A percentile compares a stretch with the other conserved stretches of the same genome.
phyloP scores from a whole-genome alignment of 108 stramenopile genomes.

The Discostella stelligeroides region DNA sequence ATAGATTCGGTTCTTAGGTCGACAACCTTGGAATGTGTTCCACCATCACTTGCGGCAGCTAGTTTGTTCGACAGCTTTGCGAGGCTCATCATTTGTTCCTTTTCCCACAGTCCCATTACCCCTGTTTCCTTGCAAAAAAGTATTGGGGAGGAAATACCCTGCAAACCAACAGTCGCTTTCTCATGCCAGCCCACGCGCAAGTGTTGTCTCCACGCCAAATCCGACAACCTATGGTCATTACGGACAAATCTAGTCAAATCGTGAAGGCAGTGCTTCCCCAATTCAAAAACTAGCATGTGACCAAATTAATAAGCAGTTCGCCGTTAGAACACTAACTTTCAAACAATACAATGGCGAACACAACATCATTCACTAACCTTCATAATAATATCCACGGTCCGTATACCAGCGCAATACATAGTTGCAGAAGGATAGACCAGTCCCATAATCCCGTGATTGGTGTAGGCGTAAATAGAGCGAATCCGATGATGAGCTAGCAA shows the following conservation, averaged over 20 bases:
- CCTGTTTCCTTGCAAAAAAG: background rate
- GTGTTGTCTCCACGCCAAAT: slow-evolving; percentile 40
- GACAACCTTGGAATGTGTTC: background rate
- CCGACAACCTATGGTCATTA: slow-evolving; percentile 23
- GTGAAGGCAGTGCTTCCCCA: slow-evolving; percentile 42
- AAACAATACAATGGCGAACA: background rate
- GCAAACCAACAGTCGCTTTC: slow-evolving; percentile 19
- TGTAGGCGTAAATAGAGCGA: slow-evolving; percentile 24
- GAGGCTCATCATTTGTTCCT: slow-evolving; percentile 32
- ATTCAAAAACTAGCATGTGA: slow-evolving; percentile 27
- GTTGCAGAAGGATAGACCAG: slow-evolving; percentile 26
- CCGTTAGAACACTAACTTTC: background rate
- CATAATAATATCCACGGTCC: slow-evolving; percentile 20
- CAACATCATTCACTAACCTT: slow-evolving; percentile 6
- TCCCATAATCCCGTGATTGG: slow-evolving; percentile 20
- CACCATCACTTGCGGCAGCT: slow-evolving; percentile 2
- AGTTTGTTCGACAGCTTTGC: slow-evolving; percentile 44
- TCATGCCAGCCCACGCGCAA: slow-evolving; percentile 17
- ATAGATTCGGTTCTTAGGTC: slow-evolving; percentile 11
- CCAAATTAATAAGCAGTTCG: background rate
- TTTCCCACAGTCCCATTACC: slow-evolving; percentile 42
- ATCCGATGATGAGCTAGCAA: slow-evolving; percentile 9
- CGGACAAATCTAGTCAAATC: slow-evolving; percentile 26
- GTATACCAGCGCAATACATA: slow-evolving; percentile 48
- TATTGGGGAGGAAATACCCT: slow-evolving; percentile 12